Evolutionary conservation across 305 asterid species (phyloP), one percentile per base, ranked within the genome.

Genomic region (Solanum hybrid): DNA sequence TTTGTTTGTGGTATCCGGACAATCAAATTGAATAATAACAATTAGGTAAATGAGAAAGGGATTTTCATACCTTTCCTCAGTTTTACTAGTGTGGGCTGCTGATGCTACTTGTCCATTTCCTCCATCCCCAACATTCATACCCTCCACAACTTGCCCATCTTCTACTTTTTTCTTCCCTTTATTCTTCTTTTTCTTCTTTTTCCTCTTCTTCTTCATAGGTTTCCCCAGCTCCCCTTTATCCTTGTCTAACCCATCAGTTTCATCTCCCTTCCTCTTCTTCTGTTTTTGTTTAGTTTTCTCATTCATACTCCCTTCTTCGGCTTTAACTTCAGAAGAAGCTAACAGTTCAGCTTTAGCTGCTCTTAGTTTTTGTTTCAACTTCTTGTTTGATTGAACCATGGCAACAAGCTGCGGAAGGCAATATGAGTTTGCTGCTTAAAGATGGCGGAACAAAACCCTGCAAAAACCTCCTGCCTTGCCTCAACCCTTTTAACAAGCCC

Each of bases 311-410:
- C 35, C 85, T 77, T 78, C 60, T 56, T 60, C 34, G 24, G 19
- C 14, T 88, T 89, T 92, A 7, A 87, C 29, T 87, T 92, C 94
- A 6, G 94, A 91, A 66, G 89, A 93, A 60, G 92, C 91, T 27
- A 93, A 80, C 85, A 91, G 22, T 81, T 92, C 93, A 56, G 94
- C 93, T 91, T 93, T 97, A 38, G 93, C 95, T 86, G 95, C 96
- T 92, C 98, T 92, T 66, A 95, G 86, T 94, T 93, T 95, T 90
- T 95, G 95, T 93, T 96, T 96, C 34, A 92, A 94, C 95, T 94
- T 97, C 95, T 96, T 97, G 92, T 95, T 95, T 76, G 99, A 97
- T 72, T 94, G 90, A 80, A 95, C 98, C 99, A 95, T 95, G 27
- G 87, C 27, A 40, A 40, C 51, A 35, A 35, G 51, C 85, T 14